Conservation (phyloP, 2,329 filamentous ascomycete genomes). For the Verticillium klebahnii region DNA sequence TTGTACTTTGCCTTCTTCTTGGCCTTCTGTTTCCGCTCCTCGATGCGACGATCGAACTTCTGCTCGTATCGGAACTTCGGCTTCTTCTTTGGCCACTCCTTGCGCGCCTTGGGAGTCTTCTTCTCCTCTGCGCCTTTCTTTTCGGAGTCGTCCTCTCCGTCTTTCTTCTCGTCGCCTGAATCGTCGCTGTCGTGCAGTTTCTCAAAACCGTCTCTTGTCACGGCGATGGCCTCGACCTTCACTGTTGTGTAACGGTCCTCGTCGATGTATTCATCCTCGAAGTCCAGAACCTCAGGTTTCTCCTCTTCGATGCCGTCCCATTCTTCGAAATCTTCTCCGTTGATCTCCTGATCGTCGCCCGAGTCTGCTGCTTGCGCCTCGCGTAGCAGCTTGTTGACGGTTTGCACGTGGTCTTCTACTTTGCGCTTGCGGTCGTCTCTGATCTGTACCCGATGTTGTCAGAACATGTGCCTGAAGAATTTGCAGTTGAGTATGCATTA, state of each 20-base stretch:
- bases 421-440: constrained; percentile 78
- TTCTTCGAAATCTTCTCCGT: constrained; percentile 42
- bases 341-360: constrained; percentile 28
- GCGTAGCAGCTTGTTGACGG: constrained; percentile 66
- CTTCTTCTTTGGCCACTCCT: constrained; percentile 76
- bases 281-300: constrained; percentile 53
- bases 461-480: neutral
- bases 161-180: constrained; percentile 22
- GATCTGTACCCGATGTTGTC: constrained; percentile 49
- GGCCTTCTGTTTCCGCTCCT: constrained; percentile 64
- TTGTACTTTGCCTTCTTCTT: constrained; percentile 44
- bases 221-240: constrained; percentile 82
- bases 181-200: constrained; percentile 36
- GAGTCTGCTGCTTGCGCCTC: constrained; percentile 50
- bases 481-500: constrained; percentile 26
- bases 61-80: constrained; percentile 84
- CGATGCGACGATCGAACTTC: constrained; percentile 76
- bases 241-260: constrained; percentile 96
- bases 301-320: constrained; percentile 63
- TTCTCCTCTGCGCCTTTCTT: constrained; percentile 26
- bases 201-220: constrained; percentile 68
- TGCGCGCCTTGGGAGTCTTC: constrained; percentile 41
- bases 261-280: constrained; percentile 92
- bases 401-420: constrained; percentile 74
- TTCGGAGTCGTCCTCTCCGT: constrained; percentile 24